Base-by-base conservation (phyloP, 805 yeast genomes). In the Nematodospora valgi region DNA sequence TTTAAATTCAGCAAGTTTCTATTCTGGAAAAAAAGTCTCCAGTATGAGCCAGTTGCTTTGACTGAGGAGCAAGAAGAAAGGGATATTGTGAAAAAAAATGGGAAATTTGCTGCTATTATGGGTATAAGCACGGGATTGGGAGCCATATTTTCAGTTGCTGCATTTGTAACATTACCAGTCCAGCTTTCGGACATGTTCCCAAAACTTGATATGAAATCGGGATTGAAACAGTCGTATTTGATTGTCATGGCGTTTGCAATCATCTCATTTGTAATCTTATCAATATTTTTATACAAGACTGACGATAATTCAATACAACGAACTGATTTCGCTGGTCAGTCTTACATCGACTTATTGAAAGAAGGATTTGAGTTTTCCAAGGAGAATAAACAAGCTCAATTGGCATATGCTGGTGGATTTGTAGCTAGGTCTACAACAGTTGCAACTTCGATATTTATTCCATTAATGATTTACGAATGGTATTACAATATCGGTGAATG, bases 101-200 rank as follows among this genome's bases (percentile, higher is more conserved):
- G 86, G 2, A 72, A 70, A 42, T 62, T 70, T 35, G 70, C 83
- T 0, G 81, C 86, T 0, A 49, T 79, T 15, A 68, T 82, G 27
- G 89, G 89, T 2, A 53, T 78, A 11, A 60, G 72, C 32, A 68
- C 83, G 12, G 87, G 87, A 0, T 49, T 76, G 12, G 88, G 88
- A 32, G 88, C 87, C 2, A 68, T 82, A 1, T 72, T 78, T 40
- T 69, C 86, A 0, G 86, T 80, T 1, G 49, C 72, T 1, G 54
- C 69, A 26, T 68, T 77, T 27, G 54, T 82, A 14, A 72, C 86
- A 10, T 54, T 82, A 14, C 86, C 87, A 0, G 68, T 74, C 1
- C 61, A 55, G 39, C 60, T 76, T 38, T 73, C 71, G 9, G 48
- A 57, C 13, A 43, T 48, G 8, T 62, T 57, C 32, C 70, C 77